Evolutionary conservation across 2,329 filamentous ascomycete species (phyloP), one percentile per base, ranked within the genome.

Genomic region (Calonectria naviculata): DNA sequence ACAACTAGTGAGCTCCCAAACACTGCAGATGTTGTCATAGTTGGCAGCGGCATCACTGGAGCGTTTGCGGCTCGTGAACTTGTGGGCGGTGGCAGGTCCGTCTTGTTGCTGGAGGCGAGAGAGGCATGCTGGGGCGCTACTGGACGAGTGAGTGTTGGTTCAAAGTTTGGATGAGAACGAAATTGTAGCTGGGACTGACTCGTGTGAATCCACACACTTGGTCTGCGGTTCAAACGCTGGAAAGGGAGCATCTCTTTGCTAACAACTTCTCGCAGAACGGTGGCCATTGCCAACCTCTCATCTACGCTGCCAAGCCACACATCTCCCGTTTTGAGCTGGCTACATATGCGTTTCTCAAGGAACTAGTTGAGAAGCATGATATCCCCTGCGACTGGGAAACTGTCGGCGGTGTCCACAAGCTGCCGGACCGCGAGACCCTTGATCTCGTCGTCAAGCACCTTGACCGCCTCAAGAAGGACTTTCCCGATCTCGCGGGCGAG

Each of bases 111-210:
- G 6, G 94, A 96, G 83, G 94, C 94, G 17, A 87, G 94, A 76
- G 93, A 95, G 84, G 93, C 92, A 5, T 95, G 93, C 79, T 95
- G 90, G 89, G 94, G 94, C 21, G 94, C 94, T n/a, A 96, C 93
- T 1, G 93, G 94, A n/a, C 85, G 93, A 78, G 92, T 94, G 78
- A 86, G 90, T 86, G 7, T 24, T 24, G 42, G n/a, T n/a, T 46
- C n/a, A 9, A 9, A 46, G 56, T 58, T 69, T 63, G 52, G 36
- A 15, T 15, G n/a, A 34, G 8, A 24, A 38, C 1, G 31, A 28
- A 28, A 24, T 38, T 3, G 52, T 26, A 26, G 15, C 26, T 26
- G 13, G 17, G 17, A 13, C 10, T 38, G 52, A 26, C 15, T 17
- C 52, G 24, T 36, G 52, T 15, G 52, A 58, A 17, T 38, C 13